These are phyloP conservation scores for Apiospora pterosperma DNA, from an alignment of 2,329 filamentous ascomycete genomes.

Conservation along the genomic window DNA sequence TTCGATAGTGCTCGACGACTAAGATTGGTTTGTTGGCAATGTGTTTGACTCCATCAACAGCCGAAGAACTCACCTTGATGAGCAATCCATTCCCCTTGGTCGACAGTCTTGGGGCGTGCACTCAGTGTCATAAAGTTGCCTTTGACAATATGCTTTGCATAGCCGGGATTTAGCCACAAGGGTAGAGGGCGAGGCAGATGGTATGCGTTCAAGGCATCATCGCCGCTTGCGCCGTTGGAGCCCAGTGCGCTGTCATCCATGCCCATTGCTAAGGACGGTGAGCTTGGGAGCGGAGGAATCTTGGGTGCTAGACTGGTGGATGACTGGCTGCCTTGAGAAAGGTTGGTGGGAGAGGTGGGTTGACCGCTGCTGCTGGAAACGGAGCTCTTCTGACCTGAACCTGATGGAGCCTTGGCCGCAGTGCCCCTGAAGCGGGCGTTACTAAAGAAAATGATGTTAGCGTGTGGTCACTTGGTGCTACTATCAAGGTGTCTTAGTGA, in stretches of 20 bases:
- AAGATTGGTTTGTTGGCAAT: slow-evolving; percentile 2
- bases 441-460: slow-evolving; percentile 31
- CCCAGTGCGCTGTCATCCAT: slow-evolving; percentile 55
- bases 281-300: slow-evolving; percentile 59
- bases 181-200: slow-evolving; percentile 66
- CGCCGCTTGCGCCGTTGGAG: slow-evolving; percentile 42
- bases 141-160: slow-evolving; percentile 86
- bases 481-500: background rate
- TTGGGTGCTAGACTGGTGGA: slow-evolving; percentile 52
- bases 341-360: slow-evolving; percentile 43
- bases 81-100: slow-evolving; percentile 92
- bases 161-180: slow-evolving; percentile 70
- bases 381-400: slow-evolving; percentile 46
- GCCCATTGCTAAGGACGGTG: slow-evolving; percentile 64
- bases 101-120: slow-evolving; percentile 87
- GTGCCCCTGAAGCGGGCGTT: slow-evolving; percentile 58
- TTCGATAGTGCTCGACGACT: slow-evolving; percentile 92
- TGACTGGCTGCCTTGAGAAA: slow-evolving; percentile 47
- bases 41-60: background rate
- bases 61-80: slow-evolving; percentile 72
- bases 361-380: slow-evolving; percentile 44
- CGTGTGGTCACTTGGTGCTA: slow-evolving; percentile 15
- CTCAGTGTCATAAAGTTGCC: slow-evolving; percentile 97
- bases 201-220: slow-evolving; percentile 56
- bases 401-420: slow-evolving; percentile 42